Evolutionary conservation across 768 basidiomycete species (phyloP).

Genomic region (Naganishia antarctica): DNA sequence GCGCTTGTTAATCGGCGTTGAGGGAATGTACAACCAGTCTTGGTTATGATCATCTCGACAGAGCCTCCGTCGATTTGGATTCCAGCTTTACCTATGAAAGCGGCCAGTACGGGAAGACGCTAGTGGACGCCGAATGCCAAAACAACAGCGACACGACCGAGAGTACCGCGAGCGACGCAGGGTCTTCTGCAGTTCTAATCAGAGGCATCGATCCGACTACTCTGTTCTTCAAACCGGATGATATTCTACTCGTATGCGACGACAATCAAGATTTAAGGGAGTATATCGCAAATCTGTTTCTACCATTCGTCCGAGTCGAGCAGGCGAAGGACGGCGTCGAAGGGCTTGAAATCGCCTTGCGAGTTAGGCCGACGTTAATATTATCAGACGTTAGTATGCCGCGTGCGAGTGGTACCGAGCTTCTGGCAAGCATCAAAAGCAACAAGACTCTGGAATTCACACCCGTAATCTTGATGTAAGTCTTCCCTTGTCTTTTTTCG

Average conservation of each 20-base stretch:
- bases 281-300: slow-evolving; percentile 48
- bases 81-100: slow-evolving; percentile 18
- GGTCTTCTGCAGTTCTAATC: slow-evolving; percentile 25
- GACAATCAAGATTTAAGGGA: slow-evolving; percentile 48
- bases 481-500: background rate
- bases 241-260: slow-evolving; percentile 48
- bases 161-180: slow-evolving; percentile 32
- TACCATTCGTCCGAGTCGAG: slow-evolving; percentile 47
- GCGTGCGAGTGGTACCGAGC: slow-evolving; percentile 38
- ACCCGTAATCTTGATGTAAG: slow-evolving; percentile 32
- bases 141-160: slow-evolving; percentile 30
- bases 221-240: slow-evolving; percentile 46
- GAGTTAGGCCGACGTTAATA: slow-evolving; percentile 44
- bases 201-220: slow-evolving; percentile 46
- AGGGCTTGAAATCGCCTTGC: slow-evolving; percentile 35
- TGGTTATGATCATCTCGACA: slow-evolving; percentile 42
- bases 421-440: slow-evolving; percentile 23
- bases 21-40: slow-evolving; percentile 27
- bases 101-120: slow-evolving; percentile 27
- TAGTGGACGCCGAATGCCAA: slow-evolving; percentile 16
- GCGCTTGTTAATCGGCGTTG: no score
- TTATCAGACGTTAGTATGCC: slow-evolving; percentile 51
- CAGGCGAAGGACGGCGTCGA: slow-evolving; percentile 47
- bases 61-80: slow-evolving; percentile 30
- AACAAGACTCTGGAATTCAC: slow-evolving; percentile 1